These are phyloP conservation scores for Cylindrodendrum hubeiense DNA, from an alignment of 2,329 filamentous ascomycete genomes.

Conservation along the genomic window DNA sequence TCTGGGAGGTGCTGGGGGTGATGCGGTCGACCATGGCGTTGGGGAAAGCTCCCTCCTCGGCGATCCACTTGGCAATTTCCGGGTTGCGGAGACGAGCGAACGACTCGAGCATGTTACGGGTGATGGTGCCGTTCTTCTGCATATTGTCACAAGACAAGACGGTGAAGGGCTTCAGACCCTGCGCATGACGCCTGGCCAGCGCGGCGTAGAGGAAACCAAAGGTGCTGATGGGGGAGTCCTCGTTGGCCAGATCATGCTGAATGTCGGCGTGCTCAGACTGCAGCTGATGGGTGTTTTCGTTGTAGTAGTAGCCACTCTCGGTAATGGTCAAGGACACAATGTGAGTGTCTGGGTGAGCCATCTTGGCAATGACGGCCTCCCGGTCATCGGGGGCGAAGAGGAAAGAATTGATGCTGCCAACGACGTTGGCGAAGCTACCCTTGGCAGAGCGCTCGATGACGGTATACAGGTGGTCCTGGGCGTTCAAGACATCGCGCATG, in stretches of 20 bases:
- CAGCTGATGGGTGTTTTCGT: slow-evolving; percentile 68
- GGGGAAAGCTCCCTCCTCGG: slow-evolving; percentile 61
- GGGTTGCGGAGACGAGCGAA: slow-evolving; percentile 62
- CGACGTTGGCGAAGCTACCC: slow-evolving; percentile 60
- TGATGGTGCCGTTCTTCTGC: slow-evolving; percentile 68
- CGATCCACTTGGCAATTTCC: slow-evolving; percentile 62
- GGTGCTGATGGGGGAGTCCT: slow-evolving; percentile 58
- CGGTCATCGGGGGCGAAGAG: slow-evolving; percentile 65
- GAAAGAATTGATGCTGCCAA: slow-evolving; percentile 66
- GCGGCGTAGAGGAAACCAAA: slow-evolving; percentile 67
- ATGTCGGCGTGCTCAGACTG: slow-evolving; percentile 62
- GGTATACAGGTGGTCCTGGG: slow-evolving; percentile 66
- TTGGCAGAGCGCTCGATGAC: slow-evolving; percentile 66
- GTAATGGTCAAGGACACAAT: slow-evolving; percentile 69
- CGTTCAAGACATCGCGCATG: slow-evolving; percentile 63
- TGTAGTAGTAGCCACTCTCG: slow-evolving; percentile 69
- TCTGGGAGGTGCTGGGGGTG: slow-evolving; percentile 61
- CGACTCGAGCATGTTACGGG: slow-evolving; percentile 62
- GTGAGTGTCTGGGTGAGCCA: slow-evolving; percentile 65
- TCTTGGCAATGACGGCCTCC: slow-evolving; percentile 65
- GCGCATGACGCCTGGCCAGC: slow-evolving; percentile 57
- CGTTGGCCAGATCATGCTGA: slow-evolving; percentile 60
- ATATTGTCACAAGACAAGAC: slow-evolving; percentile 69
- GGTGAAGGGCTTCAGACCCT: slow-evolving; percentile 64
- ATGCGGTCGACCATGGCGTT: slow-evolving; percentile 69